Percentiles rank a stretch among this genome's conserved stretches.
Conservation (phyloP, 73 alveolate species). For the Tetrahymena thermophila region DNA sequence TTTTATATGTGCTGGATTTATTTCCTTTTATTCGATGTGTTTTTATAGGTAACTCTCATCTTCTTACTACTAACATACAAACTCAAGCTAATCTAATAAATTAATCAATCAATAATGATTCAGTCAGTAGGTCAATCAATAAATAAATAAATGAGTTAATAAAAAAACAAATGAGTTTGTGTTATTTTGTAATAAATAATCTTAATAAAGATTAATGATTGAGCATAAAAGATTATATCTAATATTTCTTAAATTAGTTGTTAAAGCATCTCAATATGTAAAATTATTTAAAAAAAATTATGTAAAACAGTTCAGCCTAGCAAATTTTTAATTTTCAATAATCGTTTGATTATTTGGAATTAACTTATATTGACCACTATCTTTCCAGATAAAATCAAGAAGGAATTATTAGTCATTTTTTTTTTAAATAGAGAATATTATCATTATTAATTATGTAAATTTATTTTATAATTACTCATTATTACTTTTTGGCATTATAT, state of each 20-base stretch:
- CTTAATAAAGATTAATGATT: background rate
- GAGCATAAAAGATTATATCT: background rate
- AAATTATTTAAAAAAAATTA: too few species aligned
- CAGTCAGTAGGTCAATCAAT: too few species aligned
- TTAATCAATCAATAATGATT: background rate
- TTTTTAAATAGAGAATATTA: too few species aligned
- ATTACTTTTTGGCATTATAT: too few species aligned
- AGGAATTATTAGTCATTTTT: background rate
- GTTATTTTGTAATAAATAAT: background rate
- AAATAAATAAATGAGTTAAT: too few species aligned
- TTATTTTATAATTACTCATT: too few species aligned
- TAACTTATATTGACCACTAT: background rate
- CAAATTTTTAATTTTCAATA: too few species aligned
- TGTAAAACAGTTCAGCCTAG: background rate
- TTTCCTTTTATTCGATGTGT: background rate
- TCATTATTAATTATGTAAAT: background rate
- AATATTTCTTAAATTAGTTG: background rate
- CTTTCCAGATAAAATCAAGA: background rate
- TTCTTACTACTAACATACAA: background rate
- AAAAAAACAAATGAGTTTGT: too few species aligned
- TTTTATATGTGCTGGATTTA: background rate
- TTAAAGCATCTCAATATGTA: background rate
- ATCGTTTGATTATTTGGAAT: background rate
- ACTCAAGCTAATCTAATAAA: background rate
- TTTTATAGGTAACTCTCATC: background rate